phyloP scores from a whole-genome alignment of 441 rosid genomes.

The Kokia cookei region DNA sequence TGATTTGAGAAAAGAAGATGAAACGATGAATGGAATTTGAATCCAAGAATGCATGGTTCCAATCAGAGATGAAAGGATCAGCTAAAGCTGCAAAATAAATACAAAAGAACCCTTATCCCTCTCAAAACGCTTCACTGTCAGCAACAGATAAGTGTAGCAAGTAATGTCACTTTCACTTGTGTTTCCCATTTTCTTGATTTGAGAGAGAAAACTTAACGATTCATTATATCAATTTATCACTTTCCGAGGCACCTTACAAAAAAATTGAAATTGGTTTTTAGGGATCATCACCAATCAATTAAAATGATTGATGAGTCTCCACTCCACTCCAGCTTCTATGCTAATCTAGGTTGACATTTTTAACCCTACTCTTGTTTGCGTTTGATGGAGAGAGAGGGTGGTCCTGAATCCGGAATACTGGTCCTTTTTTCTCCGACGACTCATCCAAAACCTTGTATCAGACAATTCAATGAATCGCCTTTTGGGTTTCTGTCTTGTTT shows the following conservation, averaged over 20 bases:
- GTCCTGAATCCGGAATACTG: not conserved
- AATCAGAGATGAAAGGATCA: not conserved
- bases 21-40: too few relatives aligned
- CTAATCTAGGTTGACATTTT: too few relatives aligned
- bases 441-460: not conserved
- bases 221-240: not conserved
- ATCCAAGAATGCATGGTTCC: too few relatives aligned
- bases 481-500: constrained; percentile 35
- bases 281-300: too few relatives aligned
- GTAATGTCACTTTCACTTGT: constrained; percentile 30
- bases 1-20: too few relatives aligned
- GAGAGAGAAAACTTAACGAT: not conserved
- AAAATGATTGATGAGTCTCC: too few relatives aligned
- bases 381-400: not conserved
- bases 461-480: not conserved
- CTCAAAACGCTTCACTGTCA: constrained; percentile 22
- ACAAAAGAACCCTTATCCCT: not conserved
- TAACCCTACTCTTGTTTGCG: too few relatives aligned
- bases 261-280: too few relatives aligned
- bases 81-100: constrained; percentile 10
- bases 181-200: not conserved
- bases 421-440: not conserved
- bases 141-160: constrained; percentile 5
- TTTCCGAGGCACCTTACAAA: too few relatives aligned
- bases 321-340: too few relatives aligned